Percentiles rank a stretch among this genome's conserved stretches.
phyloP scores from a whole-genome alignment of 306 rosid genomes.

The Ziziphus jujuba region DNA sequence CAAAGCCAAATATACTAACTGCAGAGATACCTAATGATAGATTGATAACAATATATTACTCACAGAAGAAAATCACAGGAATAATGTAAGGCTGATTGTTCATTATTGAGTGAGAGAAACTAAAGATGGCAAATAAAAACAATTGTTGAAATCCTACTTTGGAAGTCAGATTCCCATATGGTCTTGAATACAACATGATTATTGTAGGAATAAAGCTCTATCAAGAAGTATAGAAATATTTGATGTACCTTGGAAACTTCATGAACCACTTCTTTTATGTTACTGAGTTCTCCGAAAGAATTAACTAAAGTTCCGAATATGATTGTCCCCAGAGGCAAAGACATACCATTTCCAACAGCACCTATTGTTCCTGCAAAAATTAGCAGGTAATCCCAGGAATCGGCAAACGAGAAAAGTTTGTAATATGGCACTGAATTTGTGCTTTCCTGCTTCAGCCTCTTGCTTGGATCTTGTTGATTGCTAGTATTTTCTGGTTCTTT shows the following conservation, averaged over 20 bases:
- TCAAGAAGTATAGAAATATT: neutral
- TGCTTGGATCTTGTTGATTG: conserved; percentile 29
- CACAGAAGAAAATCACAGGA: neutral
- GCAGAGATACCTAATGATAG: conserved; percentile 50
- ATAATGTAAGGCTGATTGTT: neutral
- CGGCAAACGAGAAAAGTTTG: conserved; percentile 89
- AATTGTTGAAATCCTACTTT: too few species aligned
- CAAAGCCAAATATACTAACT: conserved; percentile 63
- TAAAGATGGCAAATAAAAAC: too few species aligned
- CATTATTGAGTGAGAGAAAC: too few species aligned
- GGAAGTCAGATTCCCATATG: too few species aligned
- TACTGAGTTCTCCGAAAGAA: conserved; percentile 60
- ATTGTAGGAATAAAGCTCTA: too few species aligned
- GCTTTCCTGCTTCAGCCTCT: conserved; percentile 34
- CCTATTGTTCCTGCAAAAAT: conserved; percentile 64
- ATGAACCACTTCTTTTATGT: conserved; percentile 34
- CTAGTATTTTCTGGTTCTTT: conserved; percentile 22
- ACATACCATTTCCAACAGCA: conserved; percentile 59
- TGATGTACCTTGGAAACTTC: conserved; percentile 57
- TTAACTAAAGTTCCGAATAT: conserved; percentile 56
- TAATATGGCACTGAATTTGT: conserved; percentile 50
- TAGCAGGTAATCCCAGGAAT: conserved; percentile 55
- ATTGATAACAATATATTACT: neutral
- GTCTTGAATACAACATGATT: too few species aligned
- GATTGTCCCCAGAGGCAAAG: conserved; percentile 59